Percentiles rank a stretch among this genome's conserved stretches.
phyloP scores from a whole-genome alignment of 306 rosid genomes.

The Cucurbita ficifolia region DNA sequence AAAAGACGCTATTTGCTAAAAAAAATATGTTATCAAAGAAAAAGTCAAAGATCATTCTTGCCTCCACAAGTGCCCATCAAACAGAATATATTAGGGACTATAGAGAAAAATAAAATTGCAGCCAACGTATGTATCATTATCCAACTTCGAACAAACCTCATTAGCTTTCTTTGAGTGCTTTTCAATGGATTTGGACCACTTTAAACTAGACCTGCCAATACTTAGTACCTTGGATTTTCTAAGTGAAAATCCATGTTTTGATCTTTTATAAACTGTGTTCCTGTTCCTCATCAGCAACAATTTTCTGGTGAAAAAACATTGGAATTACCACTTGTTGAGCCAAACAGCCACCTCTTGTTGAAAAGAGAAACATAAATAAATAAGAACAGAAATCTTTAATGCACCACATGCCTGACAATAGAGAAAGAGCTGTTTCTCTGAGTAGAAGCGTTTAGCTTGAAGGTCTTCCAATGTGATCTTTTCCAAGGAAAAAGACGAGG shows the following conservation, averaged over 20 bases:
- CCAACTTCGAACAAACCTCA: conserved; percentile 54
- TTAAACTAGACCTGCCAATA: conserved; percentile 87
- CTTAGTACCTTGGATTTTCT: conserved; percentile 85
- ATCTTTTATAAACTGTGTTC: conserved; percentile 79
- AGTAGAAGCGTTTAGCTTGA: conserved; percentile 27
- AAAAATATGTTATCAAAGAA: neutral
- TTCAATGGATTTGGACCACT: conserved; percentile 98
- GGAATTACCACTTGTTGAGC: conserved; percentile 12
- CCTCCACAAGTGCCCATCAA: neutral
- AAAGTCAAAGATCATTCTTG: neutral
- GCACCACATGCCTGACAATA: conserved; percentile 41
- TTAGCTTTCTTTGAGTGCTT: conserved; percentile 71
- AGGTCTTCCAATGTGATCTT: conserved; percentile 51
- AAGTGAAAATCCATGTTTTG: conserved; percentile 76
- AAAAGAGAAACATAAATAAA: neutral
- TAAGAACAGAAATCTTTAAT: neutral
- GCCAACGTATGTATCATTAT: neutral
- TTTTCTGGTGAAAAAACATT: conserved; percentile 46
- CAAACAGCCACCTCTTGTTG: conserved; percentile 1
- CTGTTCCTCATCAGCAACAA: conserved; percentile 68
- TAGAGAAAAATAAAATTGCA: neutral
- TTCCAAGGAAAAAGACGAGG: conserved; percentile 84
- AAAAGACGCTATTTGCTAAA: neutral
- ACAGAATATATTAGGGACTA: neutral
- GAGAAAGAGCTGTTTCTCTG: conserved; percentile 37